These are phyloP conservation scores for Pulveroboletus sp. DNA, from an alignment of 1,284 basidiomycete species.

Conservation along the genomic window DNA sequence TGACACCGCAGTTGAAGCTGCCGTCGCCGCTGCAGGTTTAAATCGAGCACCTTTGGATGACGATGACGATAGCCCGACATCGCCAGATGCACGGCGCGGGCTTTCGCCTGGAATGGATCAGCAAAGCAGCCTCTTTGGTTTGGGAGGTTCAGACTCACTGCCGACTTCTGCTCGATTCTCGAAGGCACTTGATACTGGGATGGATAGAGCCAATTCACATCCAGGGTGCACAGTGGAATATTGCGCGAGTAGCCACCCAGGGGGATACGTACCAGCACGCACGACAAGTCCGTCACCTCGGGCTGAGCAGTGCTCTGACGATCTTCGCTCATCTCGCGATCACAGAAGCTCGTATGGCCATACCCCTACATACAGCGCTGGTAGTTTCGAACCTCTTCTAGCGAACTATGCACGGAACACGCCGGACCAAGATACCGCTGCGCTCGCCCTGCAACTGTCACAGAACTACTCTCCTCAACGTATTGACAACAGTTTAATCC, in stretches of 20 bases:
- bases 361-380: slow-evolving; percentile 52
- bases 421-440: slow-evolving; percentile 20
- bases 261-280: slow-evolving; percentile 47
- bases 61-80: slow-evolving; percentile 45
- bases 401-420: slow-evolving; percentile 41
- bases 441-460: slow-evolving; percentile 28
- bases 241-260: slow-evolving; percentile 11
- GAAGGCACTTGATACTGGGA: slow-evolving; percentile 20
- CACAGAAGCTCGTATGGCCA: slow-evolving; percentile 43
- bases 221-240: slow-evolving; percentile 44
- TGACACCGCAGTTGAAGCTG: slow-evolving; percentile 66
- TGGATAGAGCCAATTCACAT: slow-evolving; percentile 54
- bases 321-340: slow-evolving; percentile 41
- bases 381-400: slow-evolving; percentile 66
- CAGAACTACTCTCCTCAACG: slow-evolving; percentile 38
- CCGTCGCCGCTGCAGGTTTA: slow-evolving; percentile 65
- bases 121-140: slow-evolving; percentile 33
- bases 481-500: slow-evolving; percentile 18
- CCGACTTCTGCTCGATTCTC: slow-evolving; percentile 21
- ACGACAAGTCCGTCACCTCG: slow-evolving; percentile 48
- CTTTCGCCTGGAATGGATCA: slow-evolving; percentile 39
- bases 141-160: slow-evolving; percentile 38
- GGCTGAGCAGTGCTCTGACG: slow-evolving; percentile 35
- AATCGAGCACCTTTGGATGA: slow-evolving; percentile 67
- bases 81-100: slow-evolving; percentile 28